These are phyloP conservation scores for Drosera capensis DNA, from an alignment of 148 eudicot species.

Conservation along the genomic window DNA sequence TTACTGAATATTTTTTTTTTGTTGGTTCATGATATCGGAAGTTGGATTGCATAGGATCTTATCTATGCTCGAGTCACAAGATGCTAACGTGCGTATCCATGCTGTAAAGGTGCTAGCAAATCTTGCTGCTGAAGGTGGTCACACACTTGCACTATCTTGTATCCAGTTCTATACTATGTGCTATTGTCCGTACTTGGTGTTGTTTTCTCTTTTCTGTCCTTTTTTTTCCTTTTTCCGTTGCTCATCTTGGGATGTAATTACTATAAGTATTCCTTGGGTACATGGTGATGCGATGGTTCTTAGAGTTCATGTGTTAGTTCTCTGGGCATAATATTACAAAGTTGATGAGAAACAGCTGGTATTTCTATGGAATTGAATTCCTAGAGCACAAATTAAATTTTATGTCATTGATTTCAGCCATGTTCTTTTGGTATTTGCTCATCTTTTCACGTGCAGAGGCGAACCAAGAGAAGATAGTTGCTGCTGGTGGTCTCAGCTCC, in stretches of 20 bases:
- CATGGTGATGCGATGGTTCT: too few relatives aligned
- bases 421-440: conserved; percentile 3
- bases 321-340: too few relatives aligned
- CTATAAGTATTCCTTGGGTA: too few relatives aligned
- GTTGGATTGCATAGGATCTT: conserved; percentile 88
- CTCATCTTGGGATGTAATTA: too few relatives aligned
- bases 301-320: too few relatives aligned
- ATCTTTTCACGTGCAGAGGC: conserved; percentile 36
- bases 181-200: not conserved
- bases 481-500: conserved; percentile 95
- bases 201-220: not conserved
- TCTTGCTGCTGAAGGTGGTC: conserved; percentile 93
- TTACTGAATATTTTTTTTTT: conserved; percentile 1
- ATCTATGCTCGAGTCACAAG: conserved; percentile 88
- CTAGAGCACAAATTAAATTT: too few relatives aligned
- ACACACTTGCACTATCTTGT: too few relatives aligned
- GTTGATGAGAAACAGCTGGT: too few relatives aligned
- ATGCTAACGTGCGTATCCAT: conserved; percentile 75
- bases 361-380: too few relatives aligned
- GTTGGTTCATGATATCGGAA: conserved; percentile 16
- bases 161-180: too few relatives aligned
- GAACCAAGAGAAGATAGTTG: conserved; percentile 87
- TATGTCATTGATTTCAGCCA: too few relatives aligned
- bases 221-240: conserved; percentile 4
- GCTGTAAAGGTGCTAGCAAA: conserved; percentile 97